phyloP scores from a whole-genome alignment of 805 yeast genomes.

The Priceomyces castillae region DNA sequence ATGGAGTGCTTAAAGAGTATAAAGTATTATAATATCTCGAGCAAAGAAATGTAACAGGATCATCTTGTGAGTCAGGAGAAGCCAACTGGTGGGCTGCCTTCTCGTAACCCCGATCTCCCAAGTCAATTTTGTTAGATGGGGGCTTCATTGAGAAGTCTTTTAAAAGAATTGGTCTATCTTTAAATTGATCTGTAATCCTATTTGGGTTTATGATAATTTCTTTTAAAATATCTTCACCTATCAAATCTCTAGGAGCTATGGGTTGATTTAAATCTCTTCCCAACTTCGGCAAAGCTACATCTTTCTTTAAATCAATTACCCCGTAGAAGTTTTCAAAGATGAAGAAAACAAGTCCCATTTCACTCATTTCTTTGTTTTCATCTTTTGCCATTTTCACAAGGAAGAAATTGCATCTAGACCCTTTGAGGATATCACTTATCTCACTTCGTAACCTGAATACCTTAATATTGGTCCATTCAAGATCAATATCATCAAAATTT shows the following conservation, averaged over 20 bases:
- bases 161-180: background rate
- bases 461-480: background rate
- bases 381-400: constrained; percentile 10
- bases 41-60: constrained; percentile 29
- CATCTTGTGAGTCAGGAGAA: constrained; percentile 16
- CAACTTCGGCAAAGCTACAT: background rate
- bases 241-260: background rate
- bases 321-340: constrained; percentile 13
- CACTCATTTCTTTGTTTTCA: background rate
- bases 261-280: background rate
- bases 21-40: constrained; percentile 35
- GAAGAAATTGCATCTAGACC: constrained; percentile 11
- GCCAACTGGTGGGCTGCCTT: background rate
- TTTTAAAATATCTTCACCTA: background rate
- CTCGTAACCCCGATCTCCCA: background rate
- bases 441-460: constrained; percentile 9
- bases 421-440: constrained; percentile 7
- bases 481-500: constrained; percentile 1
- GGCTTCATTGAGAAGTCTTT: constrained; percentile 16
- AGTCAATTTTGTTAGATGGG: constrained; percentile 5
- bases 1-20: constrained; percentile 39
- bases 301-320: constrained; percentile 10
- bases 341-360: constrained; percentile 10
- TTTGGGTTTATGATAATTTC: background rate
- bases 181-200: background rate